Base-by-base conservation (phyloP, 768 basidiomycete genomes). In the Leccinellum rugosiceps region DNA sequence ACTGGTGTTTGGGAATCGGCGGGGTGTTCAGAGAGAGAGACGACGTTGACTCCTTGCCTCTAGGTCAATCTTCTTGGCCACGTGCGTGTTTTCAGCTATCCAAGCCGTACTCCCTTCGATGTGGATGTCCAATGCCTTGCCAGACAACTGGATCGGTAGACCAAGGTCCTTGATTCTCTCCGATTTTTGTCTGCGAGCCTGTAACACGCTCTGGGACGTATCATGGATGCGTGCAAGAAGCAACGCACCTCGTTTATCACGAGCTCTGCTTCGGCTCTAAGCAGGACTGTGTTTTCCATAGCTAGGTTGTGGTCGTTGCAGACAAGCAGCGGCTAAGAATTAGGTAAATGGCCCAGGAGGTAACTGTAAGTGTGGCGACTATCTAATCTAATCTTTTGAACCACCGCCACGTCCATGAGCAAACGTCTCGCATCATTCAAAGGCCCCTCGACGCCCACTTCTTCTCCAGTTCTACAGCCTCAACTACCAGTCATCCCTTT, bases 61-160 rank as follows among this genome's bases (percentile, higher is more conserved):
- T 17, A 98, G 72, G 66, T 92, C 84, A 41, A 94, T 68, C 66
- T 86, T 86, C 58, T 87, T 81, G 15, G 86, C 80, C 6, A 87
- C 79, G 55, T 85, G 83, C 0, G 91, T 88, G 65, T 88, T 95
- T 69, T 94, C 95, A 23, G 90, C 94, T 46, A 92, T 86, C 91
- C 92, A 98, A 0, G 84, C 92, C 21, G 82, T 72, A 38, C 83
- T 79, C 5, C 80, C 87, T 34, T 79, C 75, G 46, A 97, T 72
- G 25, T 84, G 74, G 6, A 97, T 76, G 23, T 80, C 83, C 35
- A 98, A 73, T 4, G 93, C 85, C 65, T 88, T 93, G 28, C 88
- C 88, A 7, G 78, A 65, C 34, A 97, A 79, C 53, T 85, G 77
- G 56, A 98, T 87, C 3, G 96, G 94, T 23, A 83, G 77, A 2